phyloP scores from a whole-genome alignment of 73 alveolate species.

The Uronychia binucleata region DNA sequence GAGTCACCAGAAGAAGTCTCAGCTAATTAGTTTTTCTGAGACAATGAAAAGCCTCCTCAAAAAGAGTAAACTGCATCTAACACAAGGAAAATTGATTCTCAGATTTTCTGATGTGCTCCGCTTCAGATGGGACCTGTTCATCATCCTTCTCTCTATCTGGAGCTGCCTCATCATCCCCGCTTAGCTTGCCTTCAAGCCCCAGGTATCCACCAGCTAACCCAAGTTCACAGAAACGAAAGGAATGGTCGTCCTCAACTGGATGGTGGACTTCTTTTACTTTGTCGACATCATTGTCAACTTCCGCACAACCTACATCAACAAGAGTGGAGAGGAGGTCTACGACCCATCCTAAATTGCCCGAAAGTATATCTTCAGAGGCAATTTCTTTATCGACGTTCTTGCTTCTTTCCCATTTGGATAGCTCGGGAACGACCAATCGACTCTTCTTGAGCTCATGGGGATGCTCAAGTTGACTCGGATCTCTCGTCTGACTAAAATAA shows the following conservation, averaged over 20 bases:
- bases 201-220: no score
- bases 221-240: no score
- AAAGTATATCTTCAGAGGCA: conserved; percentile 43
- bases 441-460: not conserved
- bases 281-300: conserved; percentile 48
- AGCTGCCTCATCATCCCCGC: conserved; percentile 31
- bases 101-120: conserved; percentile 3
- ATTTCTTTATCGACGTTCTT: conserved; percentile 45
- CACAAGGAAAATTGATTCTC: not conserved
- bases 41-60: no score
- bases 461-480: not conserved
- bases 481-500: not conserved
- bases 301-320: conserved; percentile 52
- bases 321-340: conserved; percentile 46
- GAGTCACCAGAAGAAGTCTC: no score
- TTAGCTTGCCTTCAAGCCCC: conserved; percentile 21
- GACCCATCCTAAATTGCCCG: conserved; percentile 23
- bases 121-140: conserved; percentile 42
- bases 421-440: not conserved
- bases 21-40: no score
- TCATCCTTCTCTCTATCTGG: conserved; percentile 25
- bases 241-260: conserved; percentile 13
- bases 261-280: conserved; percentile 30
- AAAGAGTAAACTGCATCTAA: no score
- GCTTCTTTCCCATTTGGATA: conserved; percentile 59